Base-by-base conservation (phyloP, 2,329 filamentous ascomycete genomes). In the Alternaria arborescens region DNA sequence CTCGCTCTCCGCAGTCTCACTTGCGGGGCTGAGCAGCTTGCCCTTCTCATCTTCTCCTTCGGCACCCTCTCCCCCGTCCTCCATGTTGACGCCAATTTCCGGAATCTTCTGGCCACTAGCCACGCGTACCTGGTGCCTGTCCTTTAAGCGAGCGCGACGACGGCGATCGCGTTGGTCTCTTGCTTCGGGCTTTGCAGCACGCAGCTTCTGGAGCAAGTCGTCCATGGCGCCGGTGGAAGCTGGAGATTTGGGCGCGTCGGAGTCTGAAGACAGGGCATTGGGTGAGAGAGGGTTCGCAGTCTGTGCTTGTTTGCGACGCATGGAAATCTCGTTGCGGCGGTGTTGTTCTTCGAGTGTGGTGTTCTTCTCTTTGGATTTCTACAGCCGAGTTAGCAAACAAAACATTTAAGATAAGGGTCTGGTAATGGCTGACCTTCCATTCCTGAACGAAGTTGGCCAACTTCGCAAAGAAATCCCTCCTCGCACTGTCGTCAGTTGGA, bases 281-380 rank as follows among this genome's bases (percentile, higher is more conserved):
- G 73, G 67, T 5, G 75, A 73, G 69, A 90, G 85, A n/a, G 88
- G 86, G 66, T 91, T 87, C 26, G 64, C 32, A 2, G 65, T 59
- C 55, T 64, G 62, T 6, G 52, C 58, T 53, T 69, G 64, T 82
- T 97, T 97, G 71, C 94, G 91, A 79, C 94, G 94, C 88, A 98
- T 92, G 43, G 91, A 95, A 38, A 89, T 91, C 79, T 98, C 94
- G 77, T 96, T 97, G 67, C 92, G 90, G 68, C 88, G 91, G 70
- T 89, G 88, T 55, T 87, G 89, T 73, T 97, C 94, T 80, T 99
- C 95, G 62, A 93, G 79, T 30, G 85, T 78, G 20, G 94, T 81
- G 80, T 98, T 99, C 89, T 98, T 98, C 70, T 96, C 92, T 69
- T 89, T 89, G 32, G 93, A 97, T 86, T 91, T 94, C 91, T 88